These are phyloP conservation scores for Sugiyamaella boreocaroliniensis DNA, from an alignment of 805 yeast genomes.

Conservation along the genomic window DNA sequence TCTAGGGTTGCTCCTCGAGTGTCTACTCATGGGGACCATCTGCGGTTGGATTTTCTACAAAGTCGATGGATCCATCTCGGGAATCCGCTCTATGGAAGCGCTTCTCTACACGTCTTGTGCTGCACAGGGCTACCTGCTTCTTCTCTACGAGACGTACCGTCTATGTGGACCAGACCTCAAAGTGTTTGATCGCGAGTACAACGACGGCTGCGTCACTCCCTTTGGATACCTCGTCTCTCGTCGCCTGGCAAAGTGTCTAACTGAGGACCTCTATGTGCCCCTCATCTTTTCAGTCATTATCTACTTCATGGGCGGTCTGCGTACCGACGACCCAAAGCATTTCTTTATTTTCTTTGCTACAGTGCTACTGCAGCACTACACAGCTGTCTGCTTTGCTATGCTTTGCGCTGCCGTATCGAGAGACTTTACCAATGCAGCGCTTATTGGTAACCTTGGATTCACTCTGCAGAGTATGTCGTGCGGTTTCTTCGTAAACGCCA, in stretches of 20 bases:
- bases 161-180: constrained; percentile 49
- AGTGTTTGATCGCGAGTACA: constrained; percentile 59
- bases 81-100: constrained; percentile 54
- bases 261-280: constrained; percentile 65
- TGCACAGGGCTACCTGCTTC: constrained; percentile 48
- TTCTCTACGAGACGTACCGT: constrained; percentile 54
- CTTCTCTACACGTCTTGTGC: constrained; percentile 48
- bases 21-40: constrained; percentile 50
- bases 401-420: constrained; percentile 47
- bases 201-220: constrained; percentile 61
- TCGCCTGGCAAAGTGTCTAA: constrained; percentile 53
- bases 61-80: constrained; percentile 45
- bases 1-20: constrained; percentile 39
- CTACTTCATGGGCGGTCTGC: constrained; percentile 72
- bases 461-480: constrained; percentile 72
- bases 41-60: constrained; percentile 72
- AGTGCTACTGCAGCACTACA: constrained; percentile 48
- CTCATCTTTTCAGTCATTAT: constrained; percentile 41
- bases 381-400: constrained; percentile 51
- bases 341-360: constrained; percentile 62
- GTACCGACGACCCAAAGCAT: constrained; percentile 38
- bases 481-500: constrained; percentile 72
- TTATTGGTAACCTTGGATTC: constrained; percentile 56
- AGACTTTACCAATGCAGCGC: constrained; percentile 55
- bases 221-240: constrained; percentile 62